Evolutionary conservation across 495 filamentous ascomycete genomes (phyloP).

Genomic region (Aspergillus bridgeri): DNA sequence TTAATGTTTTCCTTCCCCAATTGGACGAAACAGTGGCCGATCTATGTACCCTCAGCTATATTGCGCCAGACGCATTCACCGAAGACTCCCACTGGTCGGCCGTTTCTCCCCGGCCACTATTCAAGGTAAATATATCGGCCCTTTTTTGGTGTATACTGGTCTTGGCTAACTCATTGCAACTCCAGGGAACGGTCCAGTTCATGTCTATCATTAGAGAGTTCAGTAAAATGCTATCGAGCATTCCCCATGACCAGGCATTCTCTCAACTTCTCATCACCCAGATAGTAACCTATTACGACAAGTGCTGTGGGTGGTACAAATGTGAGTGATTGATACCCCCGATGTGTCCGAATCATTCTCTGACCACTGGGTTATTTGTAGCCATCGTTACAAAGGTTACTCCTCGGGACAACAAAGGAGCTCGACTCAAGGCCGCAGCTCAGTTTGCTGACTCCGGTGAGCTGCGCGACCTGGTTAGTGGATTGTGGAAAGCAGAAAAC

Average conservation of each 20-base stretch:
- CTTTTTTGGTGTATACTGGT: not conserved
- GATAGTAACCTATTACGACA: slow-evolving; percentile 85
- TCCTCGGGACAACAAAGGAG: slow-evolving; percentile 33
- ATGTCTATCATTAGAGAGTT: slow-evolving; percentile 83
- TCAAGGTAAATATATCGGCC: slow-evolving; percentile 51
- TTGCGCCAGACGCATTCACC: slow-evolving; percentile 82
- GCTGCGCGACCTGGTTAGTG: slow-evolving; percentile 59
- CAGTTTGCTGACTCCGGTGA: slow-evolving; percentile 65
- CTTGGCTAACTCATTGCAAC: slow-evolving; percentile 5
- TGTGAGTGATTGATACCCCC: slow-evolving; percentile 30
- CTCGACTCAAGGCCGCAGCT: slow-evolving; percentile 68
- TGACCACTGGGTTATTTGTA: slow-evolving; percentile 15
- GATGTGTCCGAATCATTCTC: not conserved
- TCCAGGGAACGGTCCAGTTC: slow-evolving; percentile 76
- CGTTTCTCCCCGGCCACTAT: slow-evolving; percentile 77
- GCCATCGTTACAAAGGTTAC: slow-evolving; percentile 45
- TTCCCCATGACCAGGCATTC: slow-evolving; percentile 96
- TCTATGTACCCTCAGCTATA: slow-evolving; percentile 75
- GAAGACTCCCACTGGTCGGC: slow-evolving; percentile 78
- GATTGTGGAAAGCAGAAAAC: slow-evolving; percentile 52
- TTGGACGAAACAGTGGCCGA: slow-evolving; percentile 93
- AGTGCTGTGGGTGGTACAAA: slow-evolving; percentile 88
- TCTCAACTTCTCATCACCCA: slow-evolving; percentile 85
- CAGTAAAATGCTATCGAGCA: slow-evolving; percentile 89
- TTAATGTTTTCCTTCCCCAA: slow-evolving; percentile 97